phyloP scores from a whole-genome alignment of 768 basidiomycete species.

The Pulveroboletus frians region DNA sequence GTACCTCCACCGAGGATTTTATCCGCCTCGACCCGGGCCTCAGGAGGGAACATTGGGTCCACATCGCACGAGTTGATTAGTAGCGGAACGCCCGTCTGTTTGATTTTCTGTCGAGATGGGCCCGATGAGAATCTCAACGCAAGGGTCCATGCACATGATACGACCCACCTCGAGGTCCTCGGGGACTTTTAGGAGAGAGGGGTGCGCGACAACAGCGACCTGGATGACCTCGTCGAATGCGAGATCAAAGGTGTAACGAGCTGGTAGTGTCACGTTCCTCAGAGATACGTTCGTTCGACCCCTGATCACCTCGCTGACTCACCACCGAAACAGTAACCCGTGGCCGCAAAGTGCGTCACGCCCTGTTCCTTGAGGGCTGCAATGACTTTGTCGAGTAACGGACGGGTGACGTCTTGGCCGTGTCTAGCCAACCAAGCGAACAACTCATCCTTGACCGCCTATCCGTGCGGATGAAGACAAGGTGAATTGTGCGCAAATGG shows the following conservation, averaged over 20 bases:
- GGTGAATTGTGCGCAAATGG: not conserved
- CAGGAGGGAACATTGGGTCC: conserved; percentile 48
- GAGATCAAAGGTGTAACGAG: conserved; percentile 42
- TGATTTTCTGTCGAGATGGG: conserved; percentile 41
- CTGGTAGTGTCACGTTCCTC: conserved; percentile 16
- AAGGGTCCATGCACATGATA: not conserved
- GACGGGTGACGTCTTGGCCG: conserved; percentile 36
- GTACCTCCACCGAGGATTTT: conserved; percentile 43
- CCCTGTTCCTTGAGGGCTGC: conserved; percentile 53
- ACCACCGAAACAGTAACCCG: conserved; percentile 72
- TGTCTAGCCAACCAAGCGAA: conserved; percentile 40
- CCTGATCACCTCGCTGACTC: conserved; percentile 4
- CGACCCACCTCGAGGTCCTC: conserved; percentile 52
- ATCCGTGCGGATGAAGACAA: not conserved
- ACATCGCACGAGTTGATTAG: conserved; percentile 62
- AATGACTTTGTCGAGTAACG: conserved; percentile 52
- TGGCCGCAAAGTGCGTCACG: conserved; percentile 51
- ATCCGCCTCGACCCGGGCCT: conserved; percentile 43
- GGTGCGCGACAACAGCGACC: conserved; percentile 42
- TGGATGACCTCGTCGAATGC: conserved; percentile 38
- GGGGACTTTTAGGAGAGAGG: conserved; percentile 36
- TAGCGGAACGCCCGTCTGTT: conserved; percentile 46
- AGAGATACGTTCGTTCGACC: not conserved
- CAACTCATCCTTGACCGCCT: conserved; percentile 22
- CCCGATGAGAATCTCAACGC: not conserved